A percentile compares a stretch with the other conserved stretches of the same genome.
These are phyloP conservation scores for Trichocladium uniseriatum DNA, from an alignment of 495 filamentous ascomycete genomes.

Conservation along the genomic window DNA sequence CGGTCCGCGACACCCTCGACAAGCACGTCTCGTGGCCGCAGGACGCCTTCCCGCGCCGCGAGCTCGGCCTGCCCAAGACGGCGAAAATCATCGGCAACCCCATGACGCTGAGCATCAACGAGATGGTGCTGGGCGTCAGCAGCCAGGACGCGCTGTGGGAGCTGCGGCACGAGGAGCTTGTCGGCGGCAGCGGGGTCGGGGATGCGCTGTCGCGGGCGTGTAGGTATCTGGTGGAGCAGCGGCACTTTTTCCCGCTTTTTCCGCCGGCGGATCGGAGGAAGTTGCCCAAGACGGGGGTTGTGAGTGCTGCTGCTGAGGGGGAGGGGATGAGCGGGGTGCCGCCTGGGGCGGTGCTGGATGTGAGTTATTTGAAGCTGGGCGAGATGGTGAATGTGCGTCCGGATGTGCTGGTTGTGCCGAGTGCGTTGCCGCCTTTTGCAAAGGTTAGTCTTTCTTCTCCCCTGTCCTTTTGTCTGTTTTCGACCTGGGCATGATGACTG, in stretches of 20 bases:
- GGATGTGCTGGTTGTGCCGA: constrained; percentile 79
- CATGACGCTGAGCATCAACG: constrained; percentile 77
- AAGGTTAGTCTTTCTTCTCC: constrained; percentile 50
- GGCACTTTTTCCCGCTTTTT: constrained; percentile 82
- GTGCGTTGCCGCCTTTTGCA: constrained; percentile 72
- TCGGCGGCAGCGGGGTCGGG: constrained; percentile 40
- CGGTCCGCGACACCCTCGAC: constrained; percentile 72
- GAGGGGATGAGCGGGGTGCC: constrained; percentile 42
- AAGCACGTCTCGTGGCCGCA: constrained; percentile 88
- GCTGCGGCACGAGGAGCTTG: constrained; percentile 66
- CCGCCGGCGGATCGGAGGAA: constrained; percentile 60
- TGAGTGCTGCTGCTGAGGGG: too few species aligned
- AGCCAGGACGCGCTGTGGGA: constrained; percentile 77
- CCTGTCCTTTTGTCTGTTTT: not conserved
- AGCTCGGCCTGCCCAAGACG: constrained; percentile 63
- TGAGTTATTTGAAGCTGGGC: constrained; percentile 77
- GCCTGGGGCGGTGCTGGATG: constrained; percentile 65
- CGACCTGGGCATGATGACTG: not conserved
- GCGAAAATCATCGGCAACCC: constrained; percentile 76
- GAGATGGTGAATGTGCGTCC: constrained; percentile 80
- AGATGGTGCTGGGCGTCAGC: constrained; percentile 67
- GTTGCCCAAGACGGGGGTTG: constrained; percentile 53
- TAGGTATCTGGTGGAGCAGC: constrained; percentile 71
- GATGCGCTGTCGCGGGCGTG: constrained; percentile 58
- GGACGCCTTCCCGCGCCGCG: constrained; percentile 61